phyloP scores from a whole-genome alignment of 2,329 filamentous ascomycete species.

The Colletotrichum chlorophyti region DNA sequence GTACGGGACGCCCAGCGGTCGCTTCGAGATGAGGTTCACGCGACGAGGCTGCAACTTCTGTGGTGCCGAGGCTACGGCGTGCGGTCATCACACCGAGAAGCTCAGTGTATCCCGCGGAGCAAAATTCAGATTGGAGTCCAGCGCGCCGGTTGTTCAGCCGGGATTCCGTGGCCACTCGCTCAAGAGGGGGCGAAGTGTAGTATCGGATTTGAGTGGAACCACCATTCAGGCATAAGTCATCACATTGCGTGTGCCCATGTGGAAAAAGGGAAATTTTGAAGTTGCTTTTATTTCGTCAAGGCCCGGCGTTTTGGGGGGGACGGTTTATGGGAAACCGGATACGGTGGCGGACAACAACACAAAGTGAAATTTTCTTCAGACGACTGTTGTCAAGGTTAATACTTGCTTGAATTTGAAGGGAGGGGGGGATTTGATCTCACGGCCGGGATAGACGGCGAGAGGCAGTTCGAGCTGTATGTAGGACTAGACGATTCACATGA shows the following conservation, averaged over 20 bases:
- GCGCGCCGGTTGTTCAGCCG: too few relatives aligned
- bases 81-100: too few relatives aligned
- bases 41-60: slow-evolving; percentile 1
- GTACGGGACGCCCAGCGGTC: neutral
- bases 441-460: neutral
- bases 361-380: neutral
- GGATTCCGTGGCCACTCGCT: too few relatives aligned
- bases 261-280: too few relatives aligned
- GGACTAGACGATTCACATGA: slow-evolving; percentile 15
- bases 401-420: neutral
- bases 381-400: slow-evolving; percentile 2
- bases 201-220: too few relatives aligned
- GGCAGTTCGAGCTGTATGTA: neutral
- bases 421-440: neutral
- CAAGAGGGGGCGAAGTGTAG: too few relatives aligned
- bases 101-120: too few relatives aligned
- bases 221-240: too few relatives aligned
- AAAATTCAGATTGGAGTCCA: too few relatives aligned
- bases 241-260: too few relatives aligned
- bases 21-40: neutral
- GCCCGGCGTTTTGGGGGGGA: slow-evolving; percentile 20
- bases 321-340: neutral
- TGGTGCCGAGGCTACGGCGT: neutral
- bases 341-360: slow-evolving; percentile 7
- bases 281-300: neutral